phyloP scores from a whole-genome alignment of 192 early-diverging fungal species.

The Phlyctochytrium planicorne region DNA sequence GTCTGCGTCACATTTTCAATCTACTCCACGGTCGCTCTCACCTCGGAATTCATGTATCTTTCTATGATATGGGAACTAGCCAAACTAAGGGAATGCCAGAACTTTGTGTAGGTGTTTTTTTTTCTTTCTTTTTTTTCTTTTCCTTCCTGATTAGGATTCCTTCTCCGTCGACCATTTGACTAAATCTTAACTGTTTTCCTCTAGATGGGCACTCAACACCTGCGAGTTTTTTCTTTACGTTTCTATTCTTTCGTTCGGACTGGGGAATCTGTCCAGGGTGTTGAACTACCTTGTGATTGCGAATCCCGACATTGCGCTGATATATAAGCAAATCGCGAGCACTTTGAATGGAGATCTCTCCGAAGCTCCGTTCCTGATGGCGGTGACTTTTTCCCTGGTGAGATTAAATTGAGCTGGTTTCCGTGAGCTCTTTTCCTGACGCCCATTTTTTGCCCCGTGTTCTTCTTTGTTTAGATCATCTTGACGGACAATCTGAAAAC shows the following conservation, averaged over 20 bases:
- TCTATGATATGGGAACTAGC: background rate
- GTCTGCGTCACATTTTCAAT: background rate
- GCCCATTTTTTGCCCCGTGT: too few species aligned
- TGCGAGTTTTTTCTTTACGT: background rate
- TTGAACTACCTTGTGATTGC: background rate
- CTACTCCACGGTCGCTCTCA: background rate
- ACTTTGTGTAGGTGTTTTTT: too few species aligned
- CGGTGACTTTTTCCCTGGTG: background rate
- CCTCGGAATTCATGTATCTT: background rate
- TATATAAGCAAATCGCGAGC: background rate
- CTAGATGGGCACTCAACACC: background rate
- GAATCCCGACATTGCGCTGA: background rate
- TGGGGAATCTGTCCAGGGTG: background rate
- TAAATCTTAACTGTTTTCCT: background rate
- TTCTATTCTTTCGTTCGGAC: background rate
- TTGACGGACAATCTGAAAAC: too few species aligned
- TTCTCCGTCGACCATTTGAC: background rate
- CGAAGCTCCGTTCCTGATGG: background rate
- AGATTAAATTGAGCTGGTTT: too few species aligned
- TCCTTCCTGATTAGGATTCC: too few species aligned
- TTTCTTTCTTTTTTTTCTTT: too few species aligned
- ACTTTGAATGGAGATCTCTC: background rate
- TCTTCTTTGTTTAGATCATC: too few species aligned
- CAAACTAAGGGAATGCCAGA: too few species aligned
- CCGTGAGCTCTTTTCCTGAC: too few species aligned